These are phyloP conservation scores for Termitomyces sp. DNA, from an alignment of 768 basidiomycete species.

Conservation along the genomic window DNA sequence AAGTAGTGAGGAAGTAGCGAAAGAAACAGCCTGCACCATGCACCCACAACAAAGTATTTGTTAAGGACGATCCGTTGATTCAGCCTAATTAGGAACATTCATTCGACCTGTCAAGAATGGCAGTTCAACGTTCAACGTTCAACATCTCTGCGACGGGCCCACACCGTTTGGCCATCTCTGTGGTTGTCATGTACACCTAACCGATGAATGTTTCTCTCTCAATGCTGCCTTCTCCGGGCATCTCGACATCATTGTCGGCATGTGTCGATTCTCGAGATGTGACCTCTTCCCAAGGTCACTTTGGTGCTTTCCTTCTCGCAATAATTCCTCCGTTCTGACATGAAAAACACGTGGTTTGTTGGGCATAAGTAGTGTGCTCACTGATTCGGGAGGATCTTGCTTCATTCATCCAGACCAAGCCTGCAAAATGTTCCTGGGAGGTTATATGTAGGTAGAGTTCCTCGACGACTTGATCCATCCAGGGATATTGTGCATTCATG, in stretches of 20 bases:
- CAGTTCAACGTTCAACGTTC: not conserved
- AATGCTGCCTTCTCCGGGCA: not conserved
- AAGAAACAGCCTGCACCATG: slow-evolving; percentile 1
- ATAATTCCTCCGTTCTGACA: not conserved
- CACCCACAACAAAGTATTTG: not conserved
- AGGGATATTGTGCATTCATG: slow-evolving; percentile 1
- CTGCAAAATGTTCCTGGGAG: not conserved
- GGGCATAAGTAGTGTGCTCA: not conserved
- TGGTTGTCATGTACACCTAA: not conserved
- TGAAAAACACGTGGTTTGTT: slow-evolving; percentile 2
- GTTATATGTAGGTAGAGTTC: not conserved
- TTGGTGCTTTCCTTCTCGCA: not conserved
- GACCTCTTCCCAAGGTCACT: not conserved
- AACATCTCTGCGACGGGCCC: not conserved
- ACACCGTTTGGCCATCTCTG: not conserved
- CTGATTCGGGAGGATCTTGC: not conserved
- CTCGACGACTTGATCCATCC: not conserved
- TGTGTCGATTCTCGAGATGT: not conserved
- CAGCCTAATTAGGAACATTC: slow-evolving; percentile 9
- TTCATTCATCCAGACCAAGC: not conserved
- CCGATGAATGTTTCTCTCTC: not conserved
- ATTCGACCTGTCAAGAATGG: not conserved
- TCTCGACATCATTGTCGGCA: not conserved
- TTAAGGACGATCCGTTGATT: not conserved
- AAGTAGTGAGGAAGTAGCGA: not conserved